Evolutionary conservation across 1,139 yeast genomes (phyloP).

Genomic region (Spathaspora sp.): DNA sequence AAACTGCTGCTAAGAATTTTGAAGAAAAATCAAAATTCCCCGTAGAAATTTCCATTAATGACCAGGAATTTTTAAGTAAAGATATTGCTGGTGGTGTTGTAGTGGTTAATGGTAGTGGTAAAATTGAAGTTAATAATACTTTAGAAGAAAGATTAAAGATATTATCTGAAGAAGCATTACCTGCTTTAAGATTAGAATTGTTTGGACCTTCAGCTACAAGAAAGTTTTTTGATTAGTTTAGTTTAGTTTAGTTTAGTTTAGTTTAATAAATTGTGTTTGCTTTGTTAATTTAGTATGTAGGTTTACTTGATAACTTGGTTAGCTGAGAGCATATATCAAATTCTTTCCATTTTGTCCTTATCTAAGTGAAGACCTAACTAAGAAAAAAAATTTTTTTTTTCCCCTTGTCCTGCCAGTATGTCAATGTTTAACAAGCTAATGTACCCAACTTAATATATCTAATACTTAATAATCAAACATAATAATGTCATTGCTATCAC

Average conservation of each 20-base stretch:
- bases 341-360: too few relatives aligned
- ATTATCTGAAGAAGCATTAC: conserved; percentile 81
- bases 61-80: conserved; percentile 53
- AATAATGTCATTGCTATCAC: not conserved
- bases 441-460: not conserved
- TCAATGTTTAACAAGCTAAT: not conserved
- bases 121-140: conserved; percentile 88
- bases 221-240: conserved; percentile 83
- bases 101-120: conserved; percentile 67
- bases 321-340: too few relatives aligned
- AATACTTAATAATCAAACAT: not conserved
- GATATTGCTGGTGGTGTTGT: conserved; percentile 85
- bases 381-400: not conserved
- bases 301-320: too few relatives aligned
- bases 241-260: conserved; percentile 7
- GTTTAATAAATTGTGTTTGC: not conserved
- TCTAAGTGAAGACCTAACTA: not conserved
- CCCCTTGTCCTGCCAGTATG: not conserved
- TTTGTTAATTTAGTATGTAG: not conserved
- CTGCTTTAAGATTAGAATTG: conserved; percentile 86
- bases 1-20: conserved; percentile 62
- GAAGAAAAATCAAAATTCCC: conserved; percentile 55
- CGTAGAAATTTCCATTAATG: conserved; percentile 54
- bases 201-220: conserved; percentile 87
- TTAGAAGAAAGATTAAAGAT: conserved; percentile 89